Evolutionary conservation across 1,284 basidiomycete genomes (phyloP), one percentile per base, ranked within the genome.

Genomic region (Ganoderma leucocontextum): DNA sequence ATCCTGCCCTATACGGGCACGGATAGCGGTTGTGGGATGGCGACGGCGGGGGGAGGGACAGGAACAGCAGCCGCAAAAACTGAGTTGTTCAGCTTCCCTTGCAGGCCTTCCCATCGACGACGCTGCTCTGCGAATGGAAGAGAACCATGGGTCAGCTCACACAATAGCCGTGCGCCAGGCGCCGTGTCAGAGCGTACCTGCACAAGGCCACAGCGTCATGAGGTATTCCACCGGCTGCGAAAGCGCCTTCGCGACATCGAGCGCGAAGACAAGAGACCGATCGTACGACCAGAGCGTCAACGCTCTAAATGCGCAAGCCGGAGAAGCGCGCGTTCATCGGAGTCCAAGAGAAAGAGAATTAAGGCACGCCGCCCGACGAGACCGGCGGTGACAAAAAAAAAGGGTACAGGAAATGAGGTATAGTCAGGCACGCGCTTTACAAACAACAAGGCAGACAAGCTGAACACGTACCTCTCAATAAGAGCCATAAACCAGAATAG

Each of bases 401-500:
- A 38, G 59, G 22, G 59, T 35, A 3, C 19, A 58, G n/a, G n/a
- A 59, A 33, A 55, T 17, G 63, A 36, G 17, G 61, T 36, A 61
- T 49, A 22, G 66, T 70, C 69, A 70, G 71, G 67, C 71, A 70
- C 71, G 64, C 62, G 69, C 57, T 62, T 22, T 38, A 53, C 10
- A 36, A 55, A 39, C 9, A 38, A 29, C 29, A 29, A 29, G 36
- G 42, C 41, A 63, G 47, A 35, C 42, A 64, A 17, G n/a, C 29
- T 25, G 49, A n/a, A 49, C 29, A 78, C 80, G 63, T 71, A 90
- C 91, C 90, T 84, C 70, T 82, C 84, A 58, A 92, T 85, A 76
- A 93, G 91, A 17, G 85, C 85, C 89, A 92, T 91, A 76, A 93
- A 92, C 91, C 91, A 93, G 79, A 91, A 91, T 36, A 89, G 82